phyloP scores from a whole-genome alignment of 352 stramenopile species.

The Elongisporangium anandrum region DNA sequence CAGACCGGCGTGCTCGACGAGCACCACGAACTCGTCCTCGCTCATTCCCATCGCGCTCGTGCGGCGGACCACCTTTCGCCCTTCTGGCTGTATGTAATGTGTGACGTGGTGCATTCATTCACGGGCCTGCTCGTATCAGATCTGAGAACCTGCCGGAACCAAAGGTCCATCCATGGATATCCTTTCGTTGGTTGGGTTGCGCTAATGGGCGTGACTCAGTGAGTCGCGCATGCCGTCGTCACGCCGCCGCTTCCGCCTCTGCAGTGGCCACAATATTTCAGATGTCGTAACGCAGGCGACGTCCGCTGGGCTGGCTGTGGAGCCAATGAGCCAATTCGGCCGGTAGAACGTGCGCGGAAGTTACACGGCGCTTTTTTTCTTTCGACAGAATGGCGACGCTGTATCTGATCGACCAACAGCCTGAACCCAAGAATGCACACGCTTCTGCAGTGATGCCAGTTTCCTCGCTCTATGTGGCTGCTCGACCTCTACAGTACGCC shows the following conservation, averaged over 20 bases:
- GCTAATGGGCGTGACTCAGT: no score
- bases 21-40: slow-evolving; percentile 84
- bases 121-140: neutral
- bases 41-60: slow-evolving; percentile 29
- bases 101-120: neutral
- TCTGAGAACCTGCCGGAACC: neutral
- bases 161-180: no score
- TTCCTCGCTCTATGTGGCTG: neutral
- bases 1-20: slow-evolving; percentile 74
- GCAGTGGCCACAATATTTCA: neutral
- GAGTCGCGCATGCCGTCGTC: neutral
- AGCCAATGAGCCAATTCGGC: neutral
- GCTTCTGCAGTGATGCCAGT: neutral
- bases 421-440: neutral
- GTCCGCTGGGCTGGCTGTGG: neutral
- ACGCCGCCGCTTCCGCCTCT: neutral
- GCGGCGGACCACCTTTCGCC: no score
- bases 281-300: neutral
- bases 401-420: neutral
- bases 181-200: no score
- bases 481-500: neutral
- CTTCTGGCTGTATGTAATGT: neutral
- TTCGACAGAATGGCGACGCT: neutral
- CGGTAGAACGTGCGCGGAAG: neutral
- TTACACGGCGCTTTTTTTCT: neutral